These are phyloP conservation scores for Parafenestella ontariensis DNA, from an alignment of 2,329 filamentous ascomycete genomes.

Conservation along the genomic window DNA sequence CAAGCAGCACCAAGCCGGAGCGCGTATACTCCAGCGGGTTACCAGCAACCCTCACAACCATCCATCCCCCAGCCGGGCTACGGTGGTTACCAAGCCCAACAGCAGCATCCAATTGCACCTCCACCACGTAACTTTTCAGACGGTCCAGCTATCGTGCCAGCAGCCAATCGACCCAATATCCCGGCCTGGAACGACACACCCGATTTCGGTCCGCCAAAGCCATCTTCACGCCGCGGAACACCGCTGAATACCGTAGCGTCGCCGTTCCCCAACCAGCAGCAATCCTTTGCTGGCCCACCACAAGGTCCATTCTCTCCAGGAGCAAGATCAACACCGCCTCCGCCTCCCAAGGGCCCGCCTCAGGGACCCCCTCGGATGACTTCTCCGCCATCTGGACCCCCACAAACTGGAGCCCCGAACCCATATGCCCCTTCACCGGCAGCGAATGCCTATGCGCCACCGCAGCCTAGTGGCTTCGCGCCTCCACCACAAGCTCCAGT, in stretches of 20 bases:
- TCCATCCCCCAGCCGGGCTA: constrained; percentile 48
- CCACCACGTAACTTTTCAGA: constrained; percentile 71
- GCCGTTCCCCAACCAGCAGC: constrained; percentile 73
- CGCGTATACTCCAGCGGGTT: constrained; percentile 59
- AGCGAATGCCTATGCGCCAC: constrained; percentile 66
- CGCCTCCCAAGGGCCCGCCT: constrained; percentile 77
- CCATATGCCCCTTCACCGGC: constrained; percentile 67
- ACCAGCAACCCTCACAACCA: constrained; percentile 56
- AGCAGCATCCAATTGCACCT: constrained; percentile 58
- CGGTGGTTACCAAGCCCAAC: constrained; percentile 55
- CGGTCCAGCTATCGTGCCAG: constrained; percentile 67
- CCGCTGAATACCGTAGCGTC: constrained; percentile 75
- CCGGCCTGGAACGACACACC: constrained; percentile 96
- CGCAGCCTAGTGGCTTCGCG: constrained; percentile 53
- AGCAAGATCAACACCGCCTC: constrained; percentile 72
- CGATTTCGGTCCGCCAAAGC: constrained; percentile 71
- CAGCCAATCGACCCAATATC: constrained; percentile 73
- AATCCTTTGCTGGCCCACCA: constrained; percentile 59
- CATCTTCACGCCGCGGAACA: constrained; percentile 75
- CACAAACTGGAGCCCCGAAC: constrained; percentile 59
- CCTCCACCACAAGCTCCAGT: constrained; percentile 64
- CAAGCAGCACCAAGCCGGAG: constrained; percentile 35
- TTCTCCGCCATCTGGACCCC: constrained; percentile 69
- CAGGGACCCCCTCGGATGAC: constrained; percentile 62
- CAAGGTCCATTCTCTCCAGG: constrained; percentile 66